Evolutionary conservation across 1,284 basidiomycete genomes (phyloP).

Genomic region (Kwoniella shivajii): DNA sequence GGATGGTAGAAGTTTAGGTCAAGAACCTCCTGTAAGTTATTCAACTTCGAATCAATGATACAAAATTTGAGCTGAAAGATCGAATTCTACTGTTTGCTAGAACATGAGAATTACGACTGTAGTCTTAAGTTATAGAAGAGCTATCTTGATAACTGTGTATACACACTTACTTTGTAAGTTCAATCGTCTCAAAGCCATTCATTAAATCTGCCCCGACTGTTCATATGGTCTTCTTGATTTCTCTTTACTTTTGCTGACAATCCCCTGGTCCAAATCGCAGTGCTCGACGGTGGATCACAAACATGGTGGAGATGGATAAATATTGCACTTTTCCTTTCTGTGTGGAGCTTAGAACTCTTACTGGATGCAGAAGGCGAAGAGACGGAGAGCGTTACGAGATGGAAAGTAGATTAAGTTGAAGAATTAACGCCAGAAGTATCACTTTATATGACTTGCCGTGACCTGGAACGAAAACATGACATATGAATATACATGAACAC

Average conservation of each 20-base stretch:
- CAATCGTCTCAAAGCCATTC: not conserved
- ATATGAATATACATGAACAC: no score
- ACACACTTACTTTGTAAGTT: slow-evolving; percentile 53
- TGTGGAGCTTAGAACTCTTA: slow-evolving; percentile 52
- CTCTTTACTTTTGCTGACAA: not conserved
- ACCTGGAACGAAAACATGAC: no score
- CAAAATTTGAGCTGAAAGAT: not conserved
- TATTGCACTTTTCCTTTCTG: slow-evolving; percentile 51
- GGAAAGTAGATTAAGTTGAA: slow-evolving; percentile 53
- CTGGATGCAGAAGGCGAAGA: slow-evolving; percentile 54
- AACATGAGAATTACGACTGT: slow-evolving; percentile 53
- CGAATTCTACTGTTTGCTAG: slow-evolving; percentile 7
- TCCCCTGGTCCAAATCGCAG: slow-evolving; percentile 21
- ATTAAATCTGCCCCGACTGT: not conserved
- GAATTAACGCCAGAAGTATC: no score
- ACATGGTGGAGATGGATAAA: slow-evolving; percentile 56
- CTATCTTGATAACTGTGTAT: slow-evolving; percentile 55
- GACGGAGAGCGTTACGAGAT: slow-evolving; percentile 44
- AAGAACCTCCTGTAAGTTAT: slow-evolving; percentile 49
- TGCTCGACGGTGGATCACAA: slow-evolving; percentile 53
- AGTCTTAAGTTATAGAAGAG: slow-evolving; percentile 51
- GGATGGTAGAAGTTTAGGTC: slow-evolving; percentile 48
- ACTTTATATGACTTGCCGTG: no score
- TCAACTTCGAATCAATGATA: not conserved
- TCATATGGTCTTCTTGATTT: not conserved